A percentile compares a stretch with the other conserved stretches of the same genome.
Conservation (phyloP, 2,329 filamentous ascomycete genomes). For the Curvularia lunata region DNA sequence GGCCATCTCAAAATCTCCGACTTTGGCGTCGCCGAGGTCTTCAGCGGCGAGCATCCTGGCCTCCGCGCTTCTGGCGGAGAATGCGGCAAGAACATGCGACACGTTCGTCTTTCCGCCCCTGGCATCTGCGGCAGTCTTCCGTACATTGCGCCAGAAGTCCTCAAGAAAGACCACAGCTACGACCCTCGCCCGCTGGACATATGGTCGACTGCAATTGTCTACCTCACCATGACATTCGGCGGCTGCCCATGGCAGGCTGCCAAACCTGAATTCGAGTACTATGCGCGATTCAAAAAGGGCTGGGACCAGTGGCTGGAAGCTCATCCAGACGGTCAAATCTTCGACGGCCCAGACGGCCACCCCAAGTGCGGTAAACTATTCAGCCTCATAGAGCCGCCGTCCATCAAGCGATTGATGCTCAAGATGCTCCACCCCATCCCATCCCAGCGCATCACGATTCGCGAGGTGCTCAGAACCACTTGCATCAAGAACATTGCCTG, state of each 20-base stretch:
- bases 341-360: constrained; percentile 64
- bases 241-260: constrained; percentile 78
- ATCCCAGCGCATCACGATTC: constrained; percentile 70
- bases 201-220: constrained; percentile 85
- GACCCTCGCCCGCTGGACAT: constrained; percentile 83
- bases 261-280: constrained; percentile 61
- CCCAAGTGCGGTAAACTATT: constrained; percentile 72
- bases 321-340: constrained; percentile 58
- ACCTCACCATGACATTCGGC: constrained; percentile 75
- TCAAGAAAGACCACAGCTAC: constrained; percentile 69
- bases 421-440: constrained; percentile 86
- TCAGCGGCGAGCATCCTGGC: constrained; percentile 80
- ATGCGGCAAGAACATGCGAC: constrained; percentile 75
- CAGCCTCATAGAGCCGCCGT: constrained; percentile 67
- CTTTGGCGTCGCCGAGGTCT: constrained; percentile 88
- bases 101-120: constrained; percentile 73
- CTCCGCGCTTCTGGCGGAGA: constrained; percentile 73
- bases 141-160: constrained; percentile 86
- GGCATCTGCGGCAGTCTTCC: constrained; percentile 85
- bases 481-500: constrained; percentile 79
- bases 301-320: constrained; percentile 72
- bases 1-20: constrained; percentile 90
- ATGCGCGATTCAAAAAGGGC: constrained; percentile 67
- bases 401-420: constrained; percentile 71
- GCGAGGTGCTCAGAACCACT: constrained; percentile 71